Percentiles rank a stretch among this genome's conserved stretches.
Evolutionary conservation across 2,329 filamentous ascomycete genomes (phyloP).

Genomic region (Sporothrix brunneoviolacea): DNA sequence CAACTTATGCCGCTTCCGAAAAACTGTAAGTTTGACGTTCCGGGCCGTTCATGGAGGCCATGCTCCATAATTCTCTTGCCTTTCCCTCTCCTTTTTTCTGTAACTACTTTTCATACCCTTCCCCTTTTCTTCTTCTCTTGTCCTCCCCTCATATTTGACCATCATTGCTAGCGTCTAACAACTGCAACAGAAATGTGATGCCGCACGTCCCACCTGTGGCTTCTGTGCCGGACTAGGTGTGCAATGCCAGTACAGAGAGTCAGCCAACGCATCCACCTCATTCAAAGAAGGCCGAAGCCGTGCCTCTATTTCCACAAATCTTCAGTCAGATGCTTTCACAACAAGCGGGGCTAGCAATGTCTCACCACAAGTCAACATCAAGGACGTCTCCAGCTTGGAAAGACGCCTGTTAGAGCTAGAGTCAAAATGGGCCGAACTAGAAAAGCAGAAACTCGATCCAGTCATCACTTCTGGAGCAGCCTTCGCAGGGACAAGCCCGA

Average conservation of each 20-base stretch:
- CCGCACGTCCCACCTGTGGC: slow-evolving; percentile 13
- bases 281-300: neutral
- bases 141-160: neutral
- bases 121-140: neutral
- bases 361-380: neutral
- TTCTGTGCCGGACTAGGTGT: slow-evolving; percentile 15
- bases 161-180: neutral
- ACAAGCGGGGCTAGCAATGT: too few species aligned
- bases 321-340: neutral
- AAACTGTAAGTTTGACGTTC: slow-evolving; percentile 8
- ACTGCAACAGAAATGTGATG: slow-evolving; percentile 15
- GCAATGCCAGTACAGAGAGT: slow-evolving; percentile 16
- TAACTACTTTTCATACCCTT: neutral
- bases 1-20: slow-evolving; percentile 13
- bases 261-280: neutral
- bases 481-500: neutral
- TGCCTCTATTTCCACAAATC: neutral
- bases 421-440: slow-evolving; percentile 8
- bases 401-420: slow-evolving; percentile 4
- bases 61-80: too few species aligned
- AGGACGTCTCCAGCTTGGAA: neutral
- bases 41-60: too few species aligned
- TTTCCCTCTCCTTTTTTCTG: too few species aligned
- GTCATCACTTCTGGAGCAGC: neutral
- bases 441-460: neutral